Evolutionary conservation across 768 basidiomycete species (phyloP).

Genomic region (Pisolithus microcarpus): DNA sequence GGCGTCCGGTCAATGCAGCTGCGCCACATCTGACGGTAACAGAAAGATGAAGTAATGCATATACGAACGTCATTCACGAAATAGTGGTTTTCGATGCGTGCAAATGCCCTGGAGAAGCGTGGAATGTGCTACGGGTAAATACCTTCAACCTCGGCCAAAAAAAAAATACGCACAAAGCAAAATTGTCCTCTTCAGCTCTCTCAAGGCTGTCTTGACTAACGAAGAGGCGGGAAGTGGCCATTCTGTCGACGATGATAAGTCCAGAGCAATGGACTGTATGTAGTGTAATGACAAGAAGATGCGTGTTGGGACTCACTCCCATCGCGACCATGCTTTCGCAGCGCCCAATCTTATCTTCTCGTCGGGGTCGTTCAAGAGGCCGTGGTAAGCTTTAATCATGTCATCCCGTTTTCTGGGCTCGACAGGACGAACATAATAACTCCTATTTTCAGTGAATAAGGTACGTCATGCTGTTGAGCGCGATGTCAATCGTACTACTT

Average conservation of each 20-base stretch:
- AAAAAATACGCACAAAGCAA: conserved; percentile 53
- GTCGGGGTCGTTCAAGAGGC: conserved; percentile 66
- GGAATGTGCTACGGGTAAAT: conserved; percentile 3
- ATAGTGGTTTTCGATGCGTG: conserved; percentile 86
- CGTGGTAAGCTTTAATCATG: conserved; percentile 78
- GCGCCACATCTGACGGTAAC: not conserved
- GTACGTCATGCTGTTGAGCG: not conserved
- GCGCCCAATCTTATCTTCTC: conserved; percentile 57
- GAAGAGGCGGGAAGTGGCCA: conserved; percentile 71
- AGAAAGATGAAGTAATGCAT: not conserved
- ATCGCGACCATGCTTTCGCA: conserved; percentile 83
- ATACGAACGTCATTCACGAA: conserved; percentile 67
- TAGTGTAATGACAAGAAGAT: not conserved
- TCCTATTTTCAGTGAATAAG: conserved; percentile 40
- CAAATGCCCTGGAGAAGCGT: conserved; percentile 58
- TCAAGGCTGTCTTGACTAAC: conserved; percentile 64
- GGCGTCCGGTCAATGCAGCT: no score
- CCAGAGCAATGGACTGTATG: not conserved
- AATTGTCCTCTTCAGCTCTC: conserved; percentile 63
- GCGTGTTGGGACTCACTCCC: conserved; percentile 60
- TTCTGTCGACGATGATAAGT: conserved; percentile 37
- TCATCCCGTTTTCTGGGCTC: conserved; percentile 75
- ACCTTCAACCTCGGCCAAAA: not conserved
- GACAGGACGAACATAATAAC: conserved; percentile 74
- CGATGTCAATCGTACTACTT: not conserved